Evolutionary conservation across 495 filamentous ascomycete species (phyloP), one percentile per base, ranked within the genome.

Genomic region (Xanthoparmelia taractica): DNA sequence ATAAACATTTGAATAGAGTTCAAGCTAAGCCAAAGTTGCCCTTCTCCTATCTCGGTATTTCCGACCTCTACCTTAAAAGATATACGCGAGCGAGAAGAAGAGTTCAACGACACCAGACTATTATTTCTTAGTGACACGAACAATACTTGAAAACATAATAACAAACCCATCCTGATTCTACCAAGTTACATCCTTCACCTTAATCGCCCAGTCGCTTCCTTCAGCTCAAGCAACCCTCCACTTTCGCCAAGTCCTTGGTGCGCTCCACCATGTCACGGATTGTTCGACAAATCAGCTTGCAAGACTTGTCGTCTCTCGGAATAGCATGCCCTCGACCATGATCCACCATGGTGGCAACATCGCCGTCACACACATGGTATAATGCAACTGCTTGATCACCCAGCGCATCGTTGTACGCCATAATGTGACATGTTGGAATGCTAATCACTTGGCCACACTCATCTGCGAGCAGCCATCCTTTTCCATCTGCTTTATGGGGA

Each of bases 381-480:
- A 84, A 68, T 10, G 82, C 82, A 23, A 83, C 74, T 13, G 80
- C 77, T 0, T 74, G 78, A 45, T 76, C 70, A 0, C 84, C 67
- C 54, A 81, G 83, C 2, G 81, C 79, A 67, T 86, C 84, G 29
- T 78, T 72, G 15, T 79, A 82, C 27, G 82, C 82, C 38, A 85
- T 73, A 47, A 86, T 78, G 74, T 85, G 83, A 37, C 77, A 77
- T 15, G 82, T 83, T 5, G 83, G 82, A 55, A 85, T 75, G 31
- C 70, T 65, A 58, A 85, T 81, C 11, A 72, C 66, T 6, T 73
- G 66, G 10, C 77, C 78, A 43, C 69, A 66, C 68, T 84, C 79
- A 64, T 84, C 81, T 8, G 70, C 69, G 0, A 82, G 72, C 0
- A 78, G 58, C 41, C 34, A 27, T 58, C 56, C 56, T 38, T 25